phyloP scores from a whole-genome alignment of 177 flowering plant species.

The Telopea speciosissima region DNA sequence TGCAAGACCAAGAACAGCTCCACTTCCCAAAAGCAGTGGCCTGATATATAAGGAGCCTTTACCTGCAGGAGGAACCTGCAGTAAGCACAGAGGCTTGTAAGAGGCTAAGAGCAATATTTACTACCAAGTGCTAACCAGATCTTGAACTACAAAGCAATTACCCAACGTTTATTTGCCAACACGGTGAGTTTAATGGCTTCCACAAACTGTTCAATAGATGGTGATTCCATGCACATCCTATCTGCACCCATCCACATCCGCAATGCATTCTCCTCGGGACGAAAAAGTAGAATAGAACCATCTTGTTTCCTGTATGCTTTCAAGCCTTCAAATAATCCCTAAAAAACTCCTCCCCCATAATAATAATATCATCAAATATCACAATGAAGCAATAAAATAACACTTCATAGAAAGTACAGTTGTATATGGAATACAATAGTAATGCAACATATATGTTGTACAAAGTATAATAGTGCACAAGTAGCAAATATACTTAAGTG shows the following conservation, averaged over 20 bases:
- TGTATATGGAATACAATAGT: background rate
- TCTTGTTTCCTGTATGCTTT: constrained; percentile 77
- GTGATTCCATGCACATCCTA: constrained; percentile 92
- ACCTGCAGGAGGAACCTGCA: constrained; percentile 86
- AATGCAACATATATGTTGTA: background rate
- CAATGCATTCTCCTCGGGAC: constrained; percentile 90
- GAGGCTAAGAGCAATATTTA: background rate
- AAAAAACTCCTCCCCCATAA: background rate
- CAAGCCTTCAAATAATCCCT: constrained; percentile 88
- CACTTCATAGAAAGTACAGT: background rate
- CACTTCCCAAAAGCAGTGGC: constrained; percentile 96
- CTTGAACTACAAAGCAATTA: constrained; percentile 19
- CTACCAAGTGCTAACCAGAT: background rate
- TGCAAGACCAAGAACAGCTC: constrained; percentile 92
- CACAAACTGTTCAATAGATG: constrained; percentile 82
- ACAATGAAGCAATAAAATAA: background rate
- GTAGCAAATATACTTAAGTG: background rate
- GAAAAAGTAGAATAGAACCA: constrained; percentile 76
- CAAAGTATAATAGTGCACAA: background rate
- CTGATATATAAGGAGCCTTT: constrained; percentile 91
- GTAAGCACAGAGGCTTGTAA: background rate
- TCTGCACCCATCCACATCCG: constrained; percentile 86
- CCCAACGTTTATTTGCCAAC: constrained; percentile 92
- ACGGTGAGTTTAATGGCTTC: constrained; percentile 83
- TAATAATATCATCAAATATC: background rate